These are phyloP conservation scores for Thelephora terrestris DNA, from an alignment of 1,284 basidiomycete genomes.

Conservation along the genomic window DNA sequence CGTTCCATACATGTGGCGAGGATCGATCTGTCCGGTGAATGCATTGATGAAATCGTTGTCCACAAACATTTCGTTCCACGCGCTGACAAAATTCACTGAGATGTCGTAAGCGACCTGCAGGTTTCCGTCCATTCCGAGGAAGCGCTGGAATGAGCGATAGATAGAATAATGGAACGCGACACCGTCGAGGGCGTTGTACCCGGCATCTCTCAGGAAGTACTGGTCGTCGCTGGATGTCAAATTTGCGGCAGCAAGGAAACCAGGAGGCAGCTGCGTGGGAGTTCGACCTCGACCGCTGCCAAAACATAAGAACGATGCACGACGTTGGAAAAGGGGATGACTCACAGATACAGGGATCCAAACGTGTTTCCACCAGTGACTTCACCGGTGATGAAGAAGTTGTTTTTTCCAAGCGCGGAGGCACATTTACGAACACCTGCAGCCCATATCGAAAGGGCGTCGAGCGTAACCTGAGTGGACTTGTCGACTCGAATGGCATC, in stretches of 20 bases:
- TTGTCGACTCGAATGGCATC: constrained; percentile 94
- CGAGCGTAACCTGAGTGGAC: constrained; percentile 81
- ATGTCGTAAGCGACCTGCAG: constrained; percentile 81
- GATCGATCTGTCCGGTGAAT: constrained; percentile 57
- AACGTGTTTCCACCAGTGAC: constrained; percentile 92
- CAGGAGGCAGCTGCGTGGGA: constrained; percentile 51
- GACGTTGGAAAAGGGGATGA: constrained; percentile 8
- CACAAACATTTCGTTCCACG: constrained; percentile 86
- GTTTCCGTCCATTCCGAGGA: constrained; percentile 91
- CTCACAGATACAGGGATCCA: constrained; percentile 75
- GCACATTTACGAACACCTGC: constrained; percentile 69
- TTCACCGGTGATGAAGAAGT: constrained; percentile 87
- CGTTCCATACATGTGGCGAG: constrained; percentile 80
- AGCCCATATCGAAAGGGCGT: constrained; percentile 71
- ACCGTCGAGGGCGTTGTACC: constrained; percentile 57
- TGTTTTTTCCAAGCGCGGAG: constrained; percentile 57
- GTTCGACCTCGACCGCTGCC: constrained; percentile 78
- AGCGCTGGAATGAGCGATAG: constrained; percentile 74
- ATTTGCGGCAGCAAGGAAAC: constrained; percentile 60
- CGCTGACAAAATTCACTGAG: constrained; percentile 68
- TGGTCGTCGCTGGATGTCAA: constrained; percentile 47
- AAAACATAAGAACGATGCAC: constrained; percentile 1
- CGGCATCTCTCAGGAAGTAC: constrained; percentile 69
- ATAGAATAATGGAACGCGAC: constrained; percentile 89
- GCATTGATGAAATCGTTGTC: constrained; percentile 81